Percentiles rank a stretch among this genome's conserved stretches.
These are phyloP conservation scores for Pelargonium cotyledonis DNA, from an alignment of 441 rosid species.

Conservation along the genomic window DNA sequence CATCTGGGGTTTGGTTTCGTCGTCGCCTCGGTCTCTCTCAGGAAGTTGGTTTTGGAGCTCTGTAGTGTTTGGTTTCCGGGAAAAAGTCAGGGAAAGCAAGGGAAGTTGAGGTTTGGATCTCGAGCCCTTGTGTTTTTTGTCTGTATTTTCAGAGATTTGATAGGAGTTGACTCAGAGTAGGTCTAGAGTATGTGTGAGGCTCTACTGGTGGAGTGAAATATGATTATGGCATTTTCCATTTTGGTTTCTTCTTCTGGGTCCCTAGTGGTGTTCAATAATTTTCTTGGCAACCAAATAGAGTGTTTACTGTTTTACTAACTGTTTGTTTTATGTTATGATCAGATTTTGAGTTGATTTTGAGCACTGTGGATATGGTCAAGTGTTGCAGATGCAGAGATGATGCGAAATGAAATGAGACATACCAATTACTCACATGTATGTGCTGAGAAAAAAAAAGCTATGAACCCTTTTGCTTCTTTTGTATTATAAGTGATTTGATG, in stretches of 20 bases:
- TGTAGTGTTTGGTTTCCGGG: not conserved
- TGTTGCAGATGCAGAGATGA: no score
- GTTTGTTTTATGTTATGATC: not conserved
- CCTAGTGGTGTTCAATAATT: not conserved
- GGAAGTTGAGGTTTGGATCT: conserved; percentile 1
- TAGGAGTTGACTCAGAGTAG: not conserved
- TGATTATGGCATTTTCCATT: not conserved
- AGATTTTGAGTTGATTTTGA: not conserved
- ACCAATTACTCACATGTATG: not conserved
- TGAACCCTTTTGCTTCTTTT: not conserved
- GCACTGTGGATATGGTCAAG: no score
- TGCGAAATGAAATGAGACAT: not conserved
- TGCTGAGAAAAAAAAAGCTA: not conserved
- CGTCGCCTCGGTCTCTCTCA: not conserved
- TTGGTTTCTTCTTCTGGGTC: not conserved
- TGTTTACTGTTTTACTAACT: not conserved
- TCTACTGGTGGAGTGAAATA: no score
- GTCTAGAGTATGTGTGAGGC: not conserved
- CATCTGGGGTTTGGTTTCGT: no score
- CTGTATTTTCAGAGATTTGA: not conserved
- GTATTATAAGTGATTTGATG: not conserved
- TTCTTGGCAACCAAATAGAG: not conserved
- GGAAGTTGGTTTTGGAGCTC: not conserved
- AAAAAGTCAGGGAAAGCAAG: not conserved
- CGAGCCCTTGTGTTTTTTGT: not conserved